A percentile compares a stretch with the other conserved stretches of the same genome.
Evolutionary conservation across 2,329 filamentous ascomycete species (phyloP).

Genomic region (Aspergillus alliaceus): DNA sequence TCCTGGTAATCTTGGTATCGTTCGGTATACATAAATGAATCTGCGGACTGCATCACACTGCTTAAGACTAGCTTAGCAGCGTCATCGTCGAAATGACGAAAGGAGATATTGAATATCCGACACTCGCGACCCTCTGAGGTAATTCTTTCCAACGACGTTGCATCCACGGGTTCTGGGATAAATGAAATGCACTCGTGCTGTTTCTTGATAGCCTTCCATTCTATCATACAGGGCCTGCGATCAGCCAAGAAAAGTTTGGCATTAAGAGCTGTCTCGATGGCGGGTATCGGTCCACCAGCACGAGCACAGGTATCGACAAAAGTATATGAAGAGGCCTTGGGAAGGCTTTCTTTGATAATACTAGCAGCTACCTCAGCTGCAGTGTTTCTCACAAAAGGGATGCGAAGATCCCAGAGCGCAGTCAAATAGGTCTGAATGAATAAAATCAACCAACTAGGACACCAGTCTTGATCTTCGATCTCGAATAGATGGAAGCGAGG

Average conservation of each 20-base stretch:
- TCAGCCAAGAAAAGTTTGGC: not conserved
- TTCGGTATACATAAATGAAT: not conserved
- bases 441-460: too few relatives aligned
- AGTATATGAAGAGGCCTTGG: too few relatives aligned
- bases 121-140: not conserved
- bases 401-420: too few relatives aligned
- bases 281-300: not conserved
- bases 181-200: not conserved
- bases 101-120: not conserved
- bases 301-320: too few relatives aligned
- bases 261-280: not conserved
- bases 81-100: not conserved
- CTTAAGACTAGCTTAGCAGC: not conserved
- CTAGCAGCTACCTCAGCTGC: too few relatives aligned
- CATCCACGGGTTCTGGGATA: not conserved
- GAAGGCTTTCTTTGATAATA: too few relatives aligned
- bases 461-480: too few relatives aligned
- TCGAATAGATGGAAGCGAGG: too few relatives aligned
- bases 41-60: not conserved
- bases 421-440: too few relatives aligned
- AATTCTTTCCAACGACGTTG: not conserved
- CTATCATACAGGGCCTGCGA: not conserved
- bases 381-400: too few relatives aligned
- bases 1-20: too few relatives aligned
- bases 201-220: not conserved